A percentile compares a stretch with the other conserved stretches of the same genome.
Conservation (phyloP, 2,329 filamentous ascomycete species). For the Amphichorda felina region DNA sequence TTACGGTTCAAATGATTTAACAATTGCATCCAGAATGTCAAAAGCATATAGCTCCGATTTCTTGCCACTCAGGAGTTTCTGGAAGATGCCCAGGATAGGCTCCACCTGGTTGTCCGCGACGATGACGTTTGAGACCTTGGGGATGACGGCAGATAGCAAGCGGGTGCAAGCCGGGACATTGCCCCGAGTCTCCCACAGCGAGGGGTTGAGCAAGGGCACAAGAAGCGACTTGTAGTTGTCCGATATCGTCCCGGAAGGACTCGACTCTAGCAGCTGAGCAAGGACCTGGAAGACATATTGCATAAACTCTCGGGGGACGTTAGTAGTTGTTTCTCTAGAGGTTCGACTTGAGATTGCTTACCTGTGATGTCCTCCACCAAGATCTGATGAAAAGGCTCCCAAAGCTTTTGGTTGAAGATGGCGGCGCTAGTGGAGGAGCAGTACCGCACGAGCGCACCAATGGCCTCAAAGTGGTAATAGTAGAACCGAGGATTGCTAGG, state of each 20-base stretch:
- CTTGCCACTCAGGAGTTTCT: conserved; percentile 73
- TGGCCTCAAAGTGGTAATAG: conserved; percentile 94
- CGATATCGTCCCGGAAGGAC: conserved; percentile 66
- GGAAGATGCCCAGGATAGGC: conserved; percentile 88
- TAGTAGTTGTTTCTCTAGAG: conserved; percentile 10
- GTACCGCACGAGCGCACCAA: conserved; percentile 74
- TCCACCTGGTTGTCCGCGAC: conserved; percentile 71
- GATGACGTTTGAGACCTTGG: conserved; percentile 62
- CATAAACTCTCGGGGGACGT: conserved; percentile 59
- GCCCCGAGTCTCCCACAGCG: conserved; percentile 82
- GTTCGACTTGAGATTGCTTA: conserved; percentile 20
- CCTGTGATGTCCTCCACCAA: conserved; percentile 72
- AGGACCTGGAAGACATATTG: conserved; percentile 96
- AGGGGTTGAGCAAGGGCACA: conserved; percentile 64
- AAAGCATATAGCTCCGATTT: conserved; percentile 79
- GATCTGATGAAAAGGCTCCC: conserved; percentile 71
- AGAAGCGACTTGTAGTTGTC: conserved; percentile 73
- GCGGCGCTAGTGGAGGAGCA: conserved; percentile 53
- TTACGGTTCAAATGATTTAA: conserved; percentile 61
- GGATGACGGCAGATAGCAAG: conserved; percentile 72
- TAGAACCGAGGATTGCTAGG: conserved; percentile 97
- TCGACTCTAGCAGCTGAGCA: conserved; percentile 78
- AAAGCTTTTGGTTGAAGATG: conserved; percentile 70
- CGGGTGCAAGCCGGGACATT: conserved; percentile 88
- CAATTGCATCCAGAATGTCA: conserved; percentile 74